Evolutionary conservation across 257 asterid genomes (phyloP).

Genomic region (Phtheirospermum japonicum): DNA sequence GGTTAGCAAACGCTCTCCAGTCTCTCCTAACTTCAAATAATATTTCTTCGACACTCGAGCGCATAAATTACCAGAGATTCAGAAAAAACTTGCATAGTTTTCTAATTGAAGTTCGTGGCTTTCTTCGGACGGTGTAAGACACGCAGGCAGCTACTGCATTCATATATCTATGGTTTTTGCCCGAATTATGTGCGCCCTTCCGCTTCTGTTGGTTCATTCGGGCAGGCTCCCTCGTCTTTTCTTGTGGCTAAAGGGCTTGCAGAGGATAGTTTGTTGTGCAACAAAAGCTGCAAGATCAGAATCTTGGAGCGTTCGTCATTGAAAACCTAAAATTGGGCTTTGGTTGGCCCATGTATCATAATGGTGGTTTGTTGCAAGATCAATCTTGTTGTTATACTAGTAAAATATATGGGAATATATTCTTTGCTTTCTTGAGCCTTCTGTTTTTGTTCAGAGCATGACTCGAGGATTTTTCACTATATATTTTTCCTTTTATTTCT

Average conservation of each 20-base stretch:
- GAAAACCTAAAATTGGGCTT: conserved; percentile 11
- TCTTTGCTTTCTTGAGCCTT: neutral
- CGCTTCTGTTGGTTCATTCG: neutral
- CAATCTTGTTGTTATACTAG: neutral
- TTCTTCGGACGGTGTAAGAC: conserved; percentile 66
- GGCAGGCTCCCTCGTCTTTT: neutral
- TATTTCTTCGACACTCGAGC: conserved; percentile 76
- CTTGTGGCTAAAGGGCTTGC: neutral
- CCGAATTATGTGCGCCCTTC: conserved; percentile 10
- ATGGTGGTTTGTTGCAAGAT: too few relatives aligned
- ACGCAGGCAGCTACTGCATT: conserved; percentile 23
- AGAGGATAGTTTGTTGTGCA: neutral
- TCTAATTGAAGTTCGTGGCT: conserved; percentile 88
- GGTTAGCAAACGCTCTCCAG: conserved; percentile 76
- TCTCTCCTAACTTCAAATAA: conserved; percentile 71
- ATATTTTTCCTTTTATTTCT: neutral
- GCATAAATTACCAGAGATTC: conserved; percentile 77
- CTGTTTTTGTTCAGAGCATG: neutral
- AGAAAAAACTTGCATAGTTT: conserved; percentile 72
- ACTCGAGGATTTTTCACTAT: neutral
- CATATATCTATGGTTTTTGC: neutral
- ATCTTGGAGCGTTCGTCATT: neutral
- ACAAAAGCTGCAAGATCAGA: neutral
- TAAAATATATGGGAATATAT: neutral
- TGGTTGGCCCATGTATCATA: conserved; percentile 22